A percentile compares a stretch with the other conserved stretches of the same genome.
These are phyloP conservation scores for Monilinia polystroma DNA, from an alignment of 2,329 filamentous ascomycete genomes.

Conservation along the genomic window DNA sequence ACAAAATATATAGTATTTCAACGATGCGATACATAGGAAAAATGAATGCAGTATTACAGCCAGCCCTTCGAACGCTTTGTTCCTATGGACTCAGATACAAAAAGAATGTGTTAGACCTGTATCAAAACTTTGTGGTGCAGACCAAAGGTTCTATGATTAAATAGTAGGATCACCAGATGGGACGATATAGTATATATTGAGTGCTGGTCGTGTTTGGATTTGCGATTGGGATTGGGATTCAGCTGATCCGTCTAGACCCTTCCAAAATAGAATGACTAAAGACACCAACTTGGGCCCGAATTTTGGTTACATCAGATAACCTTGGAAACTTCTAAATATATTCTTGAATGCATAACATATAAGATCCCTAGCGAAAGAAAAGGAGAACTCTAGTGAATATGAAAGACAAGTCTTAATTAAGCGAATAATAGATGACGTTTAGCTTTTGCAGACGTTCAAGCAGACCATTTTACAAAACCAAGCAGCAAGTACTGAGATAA, in stretches of 20 bases:
- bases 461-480: neutral
- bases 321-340: neutral
- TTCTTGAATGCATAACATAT: too few relatives aligned
- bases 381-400: too few relatives aligned
- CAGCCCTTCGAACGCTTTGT: neutral
- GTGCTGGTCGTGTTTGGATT: too few relatives aligned
- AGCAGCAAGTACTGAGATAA: neutral
- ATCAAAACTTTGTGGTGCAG: neutral
- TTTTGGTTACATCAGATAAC: neutral
- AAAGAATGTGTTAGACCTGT: neutral
- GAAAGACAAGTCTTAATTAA: neutral
- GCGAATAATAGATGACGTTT: neutral
- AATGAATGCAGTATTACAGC: neutral
- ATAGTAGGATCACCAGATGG: neutral
- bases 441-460: neutral
- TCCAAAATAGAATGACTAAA: neutral
- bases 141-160: neutral
- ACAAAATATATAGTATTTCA: neutral
- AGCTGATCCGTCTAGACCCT: neutral
- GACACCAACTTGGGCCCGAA: neutral
- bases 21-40: neutral
- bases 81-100: neutral
- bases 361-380: neutral
- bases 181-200: neutral
- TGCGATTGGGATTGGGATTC: neutral